Base-by-base conservation (phyloP, 2,329 filamentous ascomycete genomes). In the Arthrobotrys sphaeroides region DNA sequence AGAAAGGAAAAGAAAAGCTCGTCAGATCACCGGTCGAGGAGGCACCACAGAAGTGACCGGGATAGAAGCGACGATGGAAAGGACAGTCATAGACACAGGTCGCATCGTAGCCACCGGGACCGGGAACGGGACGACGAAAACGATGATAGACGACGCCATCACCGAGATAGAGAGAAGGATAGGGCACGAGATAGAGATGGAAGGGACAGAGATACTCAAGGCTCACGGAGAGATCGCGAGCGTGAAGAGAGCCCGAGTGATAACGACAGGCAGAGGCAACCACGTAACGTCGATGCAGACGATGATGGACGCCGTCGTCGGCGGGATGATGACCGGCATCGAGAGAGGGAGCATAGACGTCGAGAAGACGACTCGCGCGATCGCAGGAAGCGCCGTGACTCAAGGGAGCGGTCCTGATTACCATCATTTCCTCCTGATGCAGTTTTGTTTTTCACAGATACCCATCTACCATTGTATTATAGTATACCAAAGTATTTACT, bases 11-110 rank as follows among this genome's bases (percentile, higher is more conserved):
- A 82, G 70, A 61, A 67, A 43, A 42, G 59, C 16, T 77, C 60
- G 16, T 61, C 62, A 10, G 60, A 69, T 18, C 72, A 69, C 31
- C 57, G 57, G 5, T 68, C 61, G 20, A 51, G 73, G 28, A 51
- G 66, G 45, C 82, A 85, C 68, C 84, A 85, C 73, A 85, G 86
- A 66, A 83, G 84, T 61, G 83, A 84, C 57, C 81, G 78, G 49
- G 80, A 80, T 51, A 80, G 78, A 74, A 4, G 80, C 78, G 20
- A 78, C 18, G 79, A 80, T 26, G 80, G 79, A 4, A 77, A 51
- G 20, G 53, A 64, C 12, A 49, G 47, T 24, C 57, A 73, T 36
- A 22, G 73, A 9, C 65, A 73, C 49, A 26, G 61, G 47, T 67
- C 78, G 18, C 69, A 78, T 77, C 38, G 72, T 36, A 59, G 73